Conservation (phyloP, 495 filamentous ascomycete species). For the Jackrogersella multiformis region DNA sequence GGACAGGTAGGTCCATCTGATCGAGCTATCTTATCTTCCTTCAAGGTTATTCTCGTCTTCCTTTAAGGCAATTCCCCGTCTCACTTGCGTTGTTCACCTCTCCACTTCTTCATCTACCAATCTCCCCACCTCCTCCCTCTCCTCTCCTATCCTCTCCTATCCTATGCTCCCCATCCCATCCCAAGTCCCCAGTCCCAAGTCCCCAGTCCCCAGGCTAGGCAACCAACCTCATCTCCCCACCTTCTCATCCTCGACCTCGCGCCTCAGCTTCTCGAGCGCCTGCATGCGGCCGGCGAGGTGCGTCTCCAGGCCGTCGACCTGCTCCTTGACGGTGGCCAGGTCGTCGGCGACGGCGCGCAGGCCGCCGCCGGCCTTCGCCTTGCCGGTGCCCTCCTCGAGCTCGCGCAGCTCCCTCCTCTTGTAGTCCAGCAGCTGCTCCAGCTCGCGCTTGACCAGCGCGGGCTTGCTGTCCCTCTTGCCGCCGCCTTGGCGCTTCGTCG, state of each 20-base stretch:
- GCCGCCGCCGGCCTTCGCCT: constrained; percentile 67
- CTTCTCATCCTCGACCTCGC: constrained; percentile 74
- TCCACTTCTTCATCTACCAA: too few relatives aligned
- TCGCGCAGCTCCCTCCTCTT: constrained; percentile 74
- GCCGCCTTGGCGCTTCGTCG: constrained; percentile 63
- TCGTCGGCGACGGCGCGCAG: constrained; percentile 70
- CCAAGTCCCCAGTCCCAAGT: too few relatives aligned
- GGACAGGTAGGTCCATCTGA: not conserved
- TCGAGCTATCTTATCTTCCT: not conserved
- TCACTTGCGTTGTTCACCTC: too few relatives aligned
- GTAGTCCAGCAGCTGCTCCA: constrained; percentile 87
- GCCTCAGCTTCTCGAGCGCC: constrained; percentile 65
- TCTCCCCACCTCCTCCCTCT: too few relatives aligned
- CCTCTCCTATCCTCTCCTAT: too few relatives aligned
- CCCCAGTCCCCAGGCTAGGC: too few relatives aligned
- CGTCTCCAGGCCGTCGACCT: constrained; percentile 74
- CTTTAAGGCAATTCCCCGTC: too few relatives aligned
- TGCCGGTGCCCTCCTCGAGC: constrained; percentile 78
- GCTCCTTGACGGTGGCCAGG: constrained; percentile 77
- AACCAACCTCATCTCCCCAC: constrained; percentile 44
- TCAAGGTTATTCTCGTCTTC: too few relatives aligned
- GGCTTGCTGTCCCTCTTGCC: constrained; percentile 73
- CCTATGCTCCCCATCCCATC: too few relatives aligned
- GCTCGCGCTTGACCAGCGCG: constrained; percentile 89
- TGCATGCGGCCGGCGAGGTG: constrained; percentile 68